Evolutionary conservation across 2,329 filamentous ascomycete species (phyloP).

Genomic region (Hypoxylon sp.): DNA sequence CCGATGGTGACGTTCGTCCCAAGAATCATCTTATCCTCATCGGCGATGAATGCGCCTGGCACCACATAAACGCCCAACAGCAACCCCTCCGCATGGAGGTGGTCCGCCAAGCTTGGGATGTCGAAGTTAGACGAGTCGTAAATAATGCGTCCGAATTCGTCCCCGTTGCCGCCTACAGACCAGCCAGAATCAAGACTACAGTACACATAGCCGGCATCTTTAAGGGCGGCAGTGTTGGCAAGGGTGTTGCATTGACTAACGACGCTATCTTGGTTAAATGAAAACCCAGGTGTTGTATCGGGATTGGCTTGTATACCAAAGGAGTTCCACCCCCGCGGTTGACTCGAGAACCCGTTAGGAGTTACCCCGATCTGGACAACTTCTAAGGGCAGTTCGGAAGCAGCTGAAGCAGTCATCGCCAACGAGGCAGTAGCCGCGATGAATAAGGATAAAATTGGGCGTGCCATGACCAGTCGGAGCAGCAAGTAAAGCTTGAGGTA

Average conservation of each 20-base stretch:
- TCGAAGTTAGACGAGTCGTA: slow-evolving; percentile 47
- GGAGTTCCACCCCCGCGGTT: slow-evolving; percentile 49
- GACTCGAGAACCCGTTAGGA: slow-evolving; percentile 44
- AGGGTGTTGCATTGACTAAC: slow-evolving; percentile 47
- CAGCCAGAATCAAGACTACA: slow-evolving; percentile 53
- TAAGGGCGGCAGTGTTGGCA: slow-evolving; percentile 32
- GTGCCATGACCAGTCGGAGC: background rate
- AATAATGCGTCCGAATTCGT: slow-evolving; percentile 50
- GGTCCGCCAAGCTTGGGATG: slow-evolving; percentile 44
- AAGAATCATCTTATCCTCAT: slow-evolving; percentile 47
- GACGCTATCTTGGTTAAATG: slow-evolving; percentile 42
- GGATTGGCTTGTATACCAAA: slow-evolving; percentile 47
- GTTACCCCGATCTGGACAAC: slow-evolving; percentile 37
- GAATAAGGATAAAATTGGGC: background rate
- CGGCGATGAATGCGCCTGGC: slow-evolving; percentile 48
- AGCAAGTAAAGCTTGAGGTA: background rate
- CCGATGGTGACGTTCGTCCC: slow-evolving; percentile 48
- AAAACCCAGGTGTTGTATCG: slow-evolving; percentile 33
- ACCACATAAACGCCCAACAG: slow-evolving; percentile 51
- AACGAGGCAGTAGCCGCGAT: background rate
- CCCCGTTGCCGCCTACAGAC: slow-evolving; percentile 44
- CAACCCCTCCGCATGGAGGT: slow-evolving; percentile 47
- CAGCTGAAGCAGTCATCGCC: background rate
- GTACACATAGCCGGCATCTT: slow-evolving; percentile 44
- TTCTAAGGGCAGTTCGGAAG: slow-evolving; percentile 12